Evolutionary conservation across 106 monocot species (phyloP).

Genomic region (Dendrobium chrysotoxum): DNA sequence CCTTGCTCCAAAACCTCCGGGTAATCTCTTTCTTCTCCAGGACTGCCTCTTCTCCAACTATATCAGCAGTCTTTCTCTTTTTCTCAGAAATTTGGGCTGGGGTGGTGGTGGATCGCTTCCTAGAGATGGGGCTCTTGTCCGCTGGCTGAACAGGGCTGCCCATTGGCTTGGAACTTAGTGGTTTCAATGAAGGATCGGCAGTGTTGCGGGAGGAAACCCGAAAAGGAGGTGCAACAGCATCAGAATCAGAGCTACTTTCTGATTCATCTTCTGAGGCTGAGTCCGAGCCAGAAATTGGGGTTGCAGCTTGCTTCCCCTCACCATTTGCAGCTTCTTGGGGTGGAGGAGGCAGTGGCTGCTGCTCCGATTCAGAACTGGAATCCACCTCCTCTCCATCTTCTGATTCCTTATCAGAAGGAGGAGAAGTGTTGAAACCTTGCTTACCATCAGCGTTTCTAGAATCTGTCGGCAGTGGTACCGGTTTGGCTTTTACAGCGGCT

Average conservation of each 20-base stretch:
- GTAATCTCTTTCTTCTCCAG: not conserved
- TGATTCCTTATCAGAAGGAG: not conserved
- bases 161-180: not conserved
- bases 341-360: not conserved
- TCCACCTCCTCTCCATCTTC: constrained; percentile 1
- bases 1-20: not conserved
- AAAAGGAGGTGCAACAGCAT: not conserved
- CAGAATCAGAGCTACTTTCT: not conserved
- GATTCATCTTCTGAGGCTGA: constrained; percentile 3
- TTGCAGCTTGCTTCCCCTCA: not conserved
- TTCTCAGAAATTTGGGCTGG: not conserved
- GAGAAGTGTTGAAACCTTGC: not conserved
- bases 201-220: not conserved
- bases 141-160: not conserved
- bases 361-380: constrained; percentile 2
- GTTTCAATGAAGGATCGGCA: not conserved
- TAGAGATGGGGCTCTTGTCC: not conserved
- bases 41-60: not conserved
- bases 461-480: not conserved
- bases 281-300: not conserved
- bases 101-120: not conserved
- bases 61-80: constrained; percentile 2
- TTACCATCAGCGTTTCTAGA: not conserved
- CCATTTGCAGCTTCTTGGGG: not conserved
- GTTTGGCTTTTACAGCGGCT: not conserved